Evolutionary conservation across 495 filamentous ascomycete genomes (phyloP), one percentile per base, ranked within the genome.

Genomic region (Hypoxylon rickii): DNA sequence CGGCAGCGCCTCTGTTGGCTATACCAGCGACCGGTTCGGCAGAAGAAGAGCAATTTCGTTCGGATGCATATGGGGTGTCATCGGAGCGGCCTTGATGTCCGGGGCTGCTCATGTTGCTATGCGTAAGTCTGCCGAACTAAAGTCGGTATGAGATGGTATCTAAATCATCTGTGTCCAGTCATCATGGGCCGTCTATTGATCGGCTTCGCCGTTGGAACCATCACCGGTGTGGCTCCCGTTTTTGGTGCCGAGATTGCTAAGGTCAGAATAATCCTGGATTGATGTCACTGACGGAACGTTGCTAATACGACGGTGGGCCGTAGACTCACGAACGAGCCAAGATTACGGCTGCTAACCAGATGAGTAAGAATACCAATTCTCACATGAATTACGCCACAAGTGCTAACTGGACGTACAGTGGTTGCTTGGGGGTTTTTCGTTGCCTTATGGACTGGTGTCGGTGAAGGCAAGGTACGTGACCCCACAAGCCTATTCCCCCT

Each of bases 101-200:
- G 78, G 78, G 7, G 75, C 79, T 0, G 64, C 72, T 3, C 76
- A 72, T 34, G 70, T 80, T 46, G 72, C 73, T 39, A 83, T 83
- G 79, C 59, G 68, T 71, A 36, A 59, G 68, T 43, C 3, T 4
- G 10, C 16, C 16, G 1, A 13, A 33, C 6, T 17, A 0, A 2
- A 3, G 15, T 16, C 4, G 11, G 12, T 20, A 12, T 7, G 22
- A 40, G 6, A 11, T n/a, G 12, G 7, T 6, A 15, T 22, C 53
- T 57, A 38, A 57, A 12, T n/a, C 18, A 7, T 36, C 15, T 10
- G n/a, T 16, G 11, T 31, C 12, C 7, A 71, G 68, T 83, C 3
- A 79, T 82, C 48, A 73, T 73, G 37, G 78, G 79, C n/a, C 75
- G 80, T 34, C 72, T 78, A 18, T 68, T 80, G 43, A 74, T 80